Evolutionary conservation across 202 grass and related monocot species (phyloP).

Genomic region (Panicum virgatum): DNA sequence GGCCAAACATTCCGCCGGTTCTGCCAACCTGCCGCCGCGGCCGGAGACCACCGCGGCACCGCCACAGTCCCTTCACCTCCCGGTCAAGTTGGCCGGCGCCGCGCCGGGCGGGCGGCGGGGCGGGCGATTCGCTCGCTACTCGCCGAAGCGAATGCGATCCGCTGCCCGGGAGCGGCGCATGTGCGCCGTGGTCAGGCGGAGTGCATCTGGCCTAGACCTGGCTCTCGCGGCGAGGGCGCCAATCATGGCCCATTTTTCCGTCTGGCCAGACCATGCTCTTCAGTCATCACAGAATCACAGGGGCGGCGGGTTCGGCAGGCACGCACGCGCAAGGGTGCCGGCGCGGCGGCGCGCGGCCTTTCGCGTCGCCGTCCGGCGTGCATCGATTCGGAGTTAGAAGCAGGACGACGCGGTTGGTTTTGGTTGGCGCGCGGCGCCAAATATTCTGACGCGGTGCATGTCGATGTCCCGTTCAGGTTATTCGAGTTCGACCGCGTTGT

Average conservation of each 20-base stretch:
- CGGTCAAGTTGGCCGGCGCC: background rate
- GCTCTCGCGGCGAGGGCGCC: too few relatives aligned
- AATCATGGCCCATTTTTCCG: too few relatives aligned
- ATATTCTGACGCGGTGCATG: conserved; percentile 24
- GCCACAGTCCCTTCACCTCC: background rate
- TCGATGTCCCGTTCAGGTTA: background rate
- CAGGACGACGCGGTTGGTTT: background rate
- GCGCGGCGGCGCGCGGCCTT: conserved; percentile 15
- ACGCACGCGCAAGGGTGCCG: background rate
- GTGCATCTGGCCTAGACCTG: too few relatives aligned
- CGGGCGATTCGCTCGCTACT: background rate
- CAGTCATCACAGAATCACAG: too few relatives aligned
- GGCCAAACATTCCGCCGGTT: conserved; percentile 22
- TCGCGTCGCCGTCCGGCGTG: conserved; percentile 22
- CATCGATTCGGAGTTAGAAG: conserved; percentile 44
- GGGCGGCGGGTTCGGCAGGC: background rate
- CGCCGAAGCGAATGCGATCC: conserved; percentile 5
- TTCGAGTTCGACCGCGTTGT: background rate
- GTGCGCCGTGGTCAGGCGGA: background rate
- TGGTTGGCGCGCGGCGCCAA: background rate
- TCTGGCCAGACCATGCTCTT: background rate
- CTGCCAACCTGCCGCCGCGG: background rate
- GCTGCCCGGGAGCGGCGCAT: background rate
- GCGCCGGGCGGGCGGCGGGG: background rate
- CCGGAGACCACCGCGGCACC: background rate